These are phyloP conservation scores for Diddensiella caesifluorescens DNA, from an alignment of 805 yeast species.

Conservation along the genomic window DNA sequence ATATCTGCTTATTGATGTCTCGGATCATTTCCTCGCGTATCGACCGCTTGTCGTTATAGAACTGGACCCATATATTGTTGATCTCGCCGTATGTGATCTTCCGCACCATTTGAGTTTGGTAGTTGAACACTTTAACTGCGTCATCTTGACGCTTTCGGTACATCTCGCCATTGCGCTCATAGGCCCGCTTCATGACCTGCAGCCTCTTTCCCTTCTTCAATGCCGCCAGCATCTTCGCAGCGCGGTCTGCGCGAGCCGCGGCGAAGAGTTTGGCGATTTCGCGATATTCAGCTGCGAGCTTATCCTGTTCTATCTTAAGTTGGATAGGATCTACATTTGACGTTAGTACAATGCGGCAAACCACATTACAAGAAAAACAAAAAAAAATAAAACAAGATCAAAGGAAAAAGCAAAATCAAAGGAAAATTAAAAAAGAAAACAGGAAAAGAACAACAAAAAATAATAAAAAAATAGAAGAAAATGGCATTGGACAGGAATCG, in stretches of 20 bases:
- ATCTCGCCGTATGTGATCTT: constrained; percentile 22
- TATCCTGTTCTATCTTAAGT: constrained; percentile 19
- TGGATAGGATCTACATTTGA: constrained; percentile 15
- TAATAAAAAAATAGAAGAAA: too few relatives aligned
- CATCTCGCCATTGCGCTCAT: constrained; percentile 11
- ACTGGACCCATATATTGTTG: constrained; percentile 30
- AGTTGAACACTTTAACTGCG: constrained; percentile 16
- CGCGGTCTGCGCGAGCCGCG: constrained; percentile 18
- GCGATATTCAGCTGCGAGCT: constrained; percentile 20
- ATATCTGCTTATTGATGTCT: constrained; percentile 21
- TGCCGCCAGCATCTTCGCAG: constrained; percentile 19
- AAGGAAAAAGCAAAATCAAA: too few relatives aligned
- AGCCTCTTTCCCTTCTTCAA: constrained; percentile 19
- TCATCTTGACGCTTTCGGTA: constrained; percentile 11
- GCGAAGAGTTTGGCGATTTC: constrained; percentile 22
- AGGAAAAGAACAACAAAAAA: too few relatives aligned
- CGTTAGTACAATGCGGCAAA: constrained; percentile 1
- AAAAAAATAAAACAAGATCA: too few relatives aligned
- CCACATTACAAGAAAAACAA: too few relatives aligned
- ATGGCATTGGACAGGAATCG: too few relatives aligned
- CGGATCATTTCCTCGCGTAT: constrained; percentile 24
- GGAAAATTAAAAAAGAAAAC: too few relatives aligned
- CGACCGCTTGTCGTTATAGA: constrained; percentile 23
- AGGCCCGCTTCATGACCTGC: constrained; percentile 16
- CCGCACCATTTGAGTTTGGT: constrained; percentile 21